phyloP scores from a whole-genome alignment of 345 rosid species.

The Eutrema heterophyllum region DNA sequence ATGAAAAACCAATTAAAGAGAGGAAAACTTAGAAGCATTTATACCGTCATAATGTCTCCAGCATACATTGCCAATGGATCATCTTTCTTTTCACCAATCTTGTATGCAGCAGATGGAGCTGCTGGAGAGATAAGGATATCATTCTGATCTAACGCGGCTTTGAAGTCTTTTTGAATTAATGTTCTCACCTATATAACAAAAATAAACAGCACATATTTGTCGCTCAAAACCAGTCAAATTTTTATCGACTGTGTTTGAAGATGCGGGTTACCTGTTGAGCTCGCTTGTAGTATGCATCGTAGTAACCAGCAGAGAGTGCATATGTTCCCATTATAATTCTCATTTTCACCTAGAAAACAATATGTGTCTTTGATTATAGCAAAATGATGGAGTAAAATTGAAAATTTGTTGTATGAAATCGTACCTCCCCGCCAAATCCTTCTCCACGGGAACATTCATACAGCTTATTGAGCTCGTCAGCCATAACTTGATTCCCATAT shows the following conservation, averaged over 20 bases:
- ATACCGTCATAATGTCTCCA: constrained; percentile 92
- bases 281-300: constrained; percentile 92
- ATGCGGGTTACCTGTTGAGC: constrained; percentile 65
- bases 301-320: constrained; percentile 92
- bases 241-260: neutral
- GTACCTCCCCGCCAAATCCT: constrained; percentile 89
- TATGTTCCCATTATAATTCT: constrained; percentile 96
- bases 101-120: constrained; percentile 88
- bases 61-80: constrained; percentile 96
- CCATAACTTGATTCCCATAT: constrained; percentile 74
- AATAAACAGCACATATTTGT: neutral
- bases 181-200: constrained; percentile 64
- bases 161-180: constrained; percentile 59
- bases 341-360: constrained; percentile 67
- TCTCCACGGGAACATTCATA: constrained; percentile 74
- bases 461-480: constrained; percentile 66
- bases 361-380: neutral
- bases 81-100: constrained; percentile 88
- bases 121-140: constrained; percentile 90
- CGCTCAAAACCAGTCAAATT: neutral
- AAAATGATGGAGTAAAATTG: neutral
- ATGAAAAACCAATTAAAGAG: neutral
- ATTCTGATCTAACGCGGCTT: constrained; percentile 60
- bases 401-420: neutral
- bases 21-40: neutral